Conservation (phyloP, 495 filamentous ascomycete genomes). For the Podospora pseudocomata region DNA sequence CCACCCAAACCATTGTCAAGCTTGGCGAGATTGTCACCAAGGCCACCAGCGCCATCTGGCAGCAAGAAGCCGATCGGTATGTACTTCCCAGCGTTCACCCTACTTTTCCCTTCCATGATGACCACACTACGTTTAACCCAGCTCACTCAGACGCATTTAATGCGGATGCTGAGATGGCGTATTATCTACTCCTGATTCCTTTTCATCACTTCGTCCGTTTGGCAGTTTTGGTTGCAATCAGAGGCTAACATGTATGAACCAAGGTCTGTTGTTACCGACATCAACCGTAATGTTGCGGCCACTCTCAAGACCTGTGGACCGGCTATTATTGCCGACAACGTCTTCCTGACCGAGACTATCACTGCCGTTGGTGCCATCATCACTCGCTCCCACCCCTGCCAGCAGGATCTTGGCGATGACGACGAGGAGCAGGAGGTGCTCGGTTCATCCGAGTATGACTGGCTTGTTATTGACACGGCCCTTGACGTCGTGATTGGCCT, state of each 20-base stretch:
- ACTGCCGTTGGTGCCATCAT: constrained; percentile 71
- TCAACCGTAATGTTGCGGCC: constrained; percentile 91
- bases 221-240: constrained; percentile 2
- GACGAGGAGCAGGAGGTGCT: constrained; percentile 63
- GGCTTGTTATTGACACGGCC: constrained; percentile 91
- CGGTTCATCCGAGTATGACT: constrained; percentile 92
- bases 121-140: constrained; percentile 91
- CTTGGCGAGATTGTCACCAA: constrained; percentile 83
- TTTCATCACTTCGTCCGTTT: constrained; percentile 19
- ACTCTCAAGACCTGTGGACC: constrained; percentile 91
- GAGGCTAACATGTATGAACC: constrained; percentile 39
- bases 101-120: constrained; percentile 62
- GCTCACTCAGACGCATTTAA: constrained; percentile 92
- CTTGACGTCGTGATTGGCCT: constrained; percentile 84
- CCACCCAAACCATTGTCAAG: constrained; percentile 71
- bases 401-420: constrained; percentile 80
- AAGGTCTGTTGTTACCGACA: constrained; percentile 84
- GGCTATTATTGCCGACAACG: constrained; percentile 69
- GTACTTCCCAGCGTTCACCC: constrained; percentile 35
- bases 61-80: constrained; percentile 89
- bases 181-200: constrained; percentile 35
- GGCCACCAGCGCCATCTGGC: constrained; percentile 79
- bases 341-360: constrained; percentile 55
- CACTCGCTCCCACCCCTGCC: constrained; percentile 85
- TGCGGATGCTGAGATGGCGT: constrained; percentile 90